Base-by-base conservation (phyloP, 129 eudicot genomes). In the Solidago caesia region DNA sequence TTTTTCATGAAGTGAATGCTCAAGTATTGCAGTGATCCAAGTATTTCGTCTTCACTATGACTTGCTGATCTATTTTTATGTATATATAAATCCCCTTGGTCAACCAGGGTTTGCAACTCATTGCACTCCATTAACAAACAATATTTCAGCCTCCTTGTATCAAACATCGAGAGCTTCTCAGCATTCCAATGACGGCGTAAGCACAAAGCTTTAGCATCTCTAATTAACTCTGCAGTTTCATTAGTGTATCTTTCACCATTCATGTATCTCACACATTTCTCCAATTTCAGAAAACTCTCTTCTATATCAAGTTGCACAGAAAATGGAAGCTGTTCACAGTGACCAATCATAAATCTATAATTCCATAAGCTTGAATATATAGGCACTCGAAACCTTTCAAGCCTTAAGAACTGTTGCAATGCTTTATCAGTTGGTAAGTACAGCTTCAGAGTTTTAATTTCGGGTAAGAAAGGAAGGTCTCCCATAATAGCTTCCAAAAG, bases 101-200 rank as follows among this genome's bases (percentile, higher is more conserved):
- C 75, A 5, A 81, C 47, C 0, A 80, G 7, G 6, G 80, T 74
- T 57, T n/a, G 66, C 85, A 84, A 67, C 82, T 84, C 82, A 62
- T 74, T 81, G 73, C 88, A 84, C 49, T 84, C 88, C 74, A 81
- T 76, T 27, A 84, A 16, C 68, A 84, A 66, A 59, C 88, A 81
- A 29, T 67, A 55, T 55, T 81, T 73, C 48, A 84, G 68, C 33
- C 21, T 48, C 49, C 45, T 53, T 33, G 73, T 33, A 16, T 72
- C 72, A 44, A 77, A 84, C n/a, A 60, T 51, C 1, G 85, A 73
- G 9, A 84, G 80, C 44, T 61, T 64, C 44, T 46, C 39, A 27
- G 77, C 49, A 55, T 71, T 77, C 80, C 84, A 77, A 49, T 77
- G 83, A 29, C 84, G 77, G 43, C 80, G 80, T 11, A 84, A 16